Conservation (phyloP, 176 grass and related monocot species). For the Aegilops longissima region DNA sequence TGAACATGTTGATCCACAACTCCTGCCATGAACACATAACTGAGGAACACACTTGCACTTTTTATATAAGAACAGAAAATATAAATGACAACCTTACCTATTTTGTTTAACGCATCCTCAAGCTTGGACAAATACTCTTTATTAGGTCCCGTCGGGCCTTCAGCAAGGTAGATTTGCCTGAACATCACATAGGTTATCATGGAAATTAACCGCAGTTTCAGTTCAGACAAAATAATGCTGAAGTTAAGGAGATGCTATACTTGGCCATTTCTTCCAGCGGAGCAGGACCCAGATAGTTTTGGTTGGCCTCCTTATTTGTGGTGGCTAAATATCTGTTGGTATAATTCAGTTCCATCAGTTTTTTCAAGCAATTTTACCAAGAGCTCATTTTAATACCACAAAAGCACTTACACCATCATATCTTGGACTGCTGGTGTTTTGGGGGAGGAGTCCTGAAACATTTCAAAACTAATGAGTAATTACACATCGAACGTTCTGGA, state of each 20-base stretch:
- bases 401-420: constrained; percentile 88
- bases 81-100: constrained; percentile 46
- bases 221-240: neutral
- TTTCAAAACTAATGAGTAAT: neutral
- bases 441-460: constrained; percentile 57
- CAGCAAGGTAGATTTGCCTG: constrained; percentile 82
- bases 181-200: constrained; percentile 1
- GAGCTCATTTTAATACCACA: constrained; percentile 14
- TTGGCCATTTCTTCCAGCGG: constrained; percentile 83
- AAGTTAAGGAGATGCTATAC: constrained; percentile 22
- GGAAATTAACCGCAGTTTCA: constrained; percentile 13
- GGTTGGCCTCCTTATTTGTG: constrained; percentile 51
- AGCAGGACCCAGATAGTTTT: constrained; percentile 84
- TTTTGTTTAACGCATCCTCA: constrained; percentile 64
- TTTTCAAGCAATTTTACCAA: neutral
- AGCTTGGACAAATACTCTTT: constrained; percentile 90
- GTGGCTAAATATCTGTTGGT: constrained; percentile 82
- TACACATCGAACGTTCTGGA: neutral
- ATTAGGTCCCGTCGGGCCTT: constrained; percentile 88
- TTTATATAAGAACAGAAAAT: neutral
- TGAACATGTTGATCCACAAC: constrained; percentile 70
- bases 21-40: constrained; percentile 44
- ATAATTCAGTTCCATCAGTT: constrained; percentile 27
- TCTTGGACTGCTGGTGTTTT: constrained; percentile 49
- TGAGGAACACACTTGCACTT: neutral